Conservation (phyloP, 371 early-diverging fungal species). For the Capillidium rhysosporum region DNA sequence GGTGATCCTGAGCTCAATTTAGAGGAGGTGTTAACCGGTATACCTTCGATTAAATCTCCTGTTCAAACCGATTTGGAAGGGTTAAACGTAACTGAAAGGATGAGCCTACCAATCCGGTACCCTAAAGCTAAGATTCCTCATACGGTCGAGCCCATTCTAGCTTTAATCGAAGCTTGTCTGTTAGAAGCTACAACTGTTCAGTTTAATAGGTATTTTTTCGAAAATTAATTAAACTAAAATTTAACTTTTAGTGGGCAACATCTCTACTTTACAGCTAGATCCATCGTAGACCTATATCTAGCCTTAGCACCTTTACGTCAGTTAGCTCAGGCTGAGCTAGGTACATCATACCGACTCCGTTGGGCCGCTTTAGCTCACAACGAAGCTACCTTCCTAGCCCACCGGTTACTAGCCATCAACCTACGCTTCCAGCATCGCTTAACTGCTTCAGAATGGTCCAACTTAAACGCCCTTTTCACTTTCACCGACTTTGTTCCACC, state of each 20-base stretch:
- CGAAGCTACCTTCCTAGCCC: background rate
- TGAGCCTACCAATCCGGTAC: background rate
- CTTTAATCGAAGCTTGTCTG: background rate
- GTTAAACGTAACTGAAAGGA: too few relatives aligned
- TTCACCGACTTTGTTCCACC: background rate
- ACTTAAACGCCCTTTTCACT: too few relatives aligned
- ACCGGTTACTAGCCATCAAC: background rate
- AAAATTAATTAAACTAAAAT: too few relatives aligned
- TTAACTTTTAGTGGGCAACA: background rate
- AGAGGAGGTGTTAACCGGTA: background rate
- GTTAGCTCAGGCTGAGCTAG: background rate
- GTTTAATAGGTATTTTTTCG: too few relatives aligned
- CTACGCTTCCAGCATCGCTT: background rate
- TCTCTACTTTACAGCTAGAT: background rate
- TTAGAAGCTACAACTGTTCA: background rate
- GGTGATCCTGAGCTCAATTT: background rate
- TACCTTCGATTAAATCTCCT: background rate
- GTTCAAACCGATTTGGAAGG: too few relatives aligned
- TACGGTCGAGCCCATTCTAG: background rate
- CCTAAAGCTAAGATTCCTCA: background rate
- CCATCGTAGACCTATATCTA: background rate
- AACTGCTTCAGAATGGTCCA: background rate
- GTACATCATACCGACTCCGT: background rate
- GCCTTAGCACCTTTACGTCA: background rate
- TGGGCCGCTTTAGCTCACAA: conserved; percentile 2